A percentile compares a stretch with the other conserved stretches of the same genome.
Conservation (phyloP, 306 rosid genomes). For the Inga oerstediana region DNA sequence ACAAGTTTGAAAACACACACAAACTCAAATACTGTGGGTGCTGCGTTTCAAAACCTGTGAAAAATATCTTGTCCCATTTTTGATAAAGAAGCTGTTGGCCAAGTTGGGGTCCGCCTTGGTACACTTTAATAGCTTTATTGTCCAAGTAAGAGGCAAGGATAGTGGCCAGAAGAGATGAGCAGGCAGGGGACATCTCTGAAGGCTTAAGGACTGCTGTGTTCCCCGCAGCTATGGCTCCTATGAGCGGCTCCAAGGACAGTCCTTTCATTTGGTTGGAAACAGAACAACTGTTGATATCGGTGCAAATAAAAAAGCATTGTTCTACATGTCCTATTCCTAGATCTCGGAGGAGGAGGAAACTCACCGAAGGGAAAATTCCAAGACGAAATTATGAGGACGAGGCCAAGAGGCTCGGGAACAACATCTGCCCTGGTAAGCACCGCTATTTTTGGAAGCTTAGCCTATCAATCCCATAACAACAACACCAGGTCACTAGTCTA, state of each 20-base stretch:
- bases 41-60: slow-evolving; percentile 53
- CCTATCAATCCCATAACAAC: slow-evolving; percentile 42
- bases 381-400: slow-evolving; percentile 65
- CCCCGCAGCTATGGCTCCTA: slow-evolving; percentile 89
- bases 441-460: slow-evolving; percentile 65
- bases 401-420: slow-evolving; percentile 78
- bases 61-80: slow-evolving; percentile 77
- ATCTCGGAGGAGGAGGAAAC: slow-evolving; percentile 24
- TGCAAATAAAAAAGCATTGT: background rate
- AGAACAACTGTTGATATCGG: background rate
- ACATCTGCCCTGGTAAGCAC: slow-evolving; percentile 64
- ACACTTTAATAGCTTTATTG: slow-evolving; percentile 51
- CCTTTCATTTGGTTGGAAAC: slow-evolving; percentile 37
- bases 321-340: background rate
- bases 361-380: slow-evolving; percentile 87
- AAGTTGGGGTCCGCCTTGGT: slow-evolving; percentile 57
- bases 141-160: slow-evolving; percentile 54
- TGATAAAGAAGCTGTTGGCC: slow-evolving; percentile 57
- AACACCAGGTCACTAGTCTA: background rate
- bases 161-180: slow-evolving; percentile 57
- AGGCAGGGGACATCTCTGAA: slow-evolving; percentile 64
- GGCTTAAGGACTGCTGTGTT: slow-evolving; percentile 66
- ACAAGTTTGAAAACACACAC: background rate
- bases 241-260: slow-evolving; percentile 73
- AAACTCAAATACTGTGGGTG: background rate